Percentiles rank a stretch among this genome's conserved stretches.
These are phyloP conservation scores for Tricladium varicosporioides DNA, from an alignment of 2,329 filamentous ascomycete species.

Conservation along the genomic window DNA sequence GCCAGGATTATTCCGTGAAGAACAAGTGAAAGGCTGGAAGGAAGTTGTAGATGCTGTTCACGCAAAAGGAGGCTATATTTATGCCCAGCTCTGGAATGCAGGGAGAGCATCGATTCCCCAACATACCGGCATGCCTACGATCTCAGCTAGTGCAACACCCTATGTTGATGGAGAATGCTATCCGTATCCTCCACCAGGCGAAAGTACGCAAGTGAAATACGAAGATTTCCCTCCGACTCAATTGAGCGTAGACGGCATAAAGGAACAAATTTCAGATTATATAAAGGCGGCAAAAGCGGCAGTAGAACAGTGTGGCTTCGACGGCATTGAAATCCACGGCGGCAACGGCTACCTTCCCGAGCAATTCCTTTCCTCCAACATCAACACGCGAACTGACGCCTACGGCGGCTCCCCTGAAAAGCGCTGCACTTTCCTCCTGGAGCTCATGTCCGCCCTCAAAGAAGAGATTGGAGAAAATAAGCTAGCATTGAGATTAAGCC, in stretches of 20 bases:
- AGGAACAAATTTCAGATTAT: conserved; percentile 41
- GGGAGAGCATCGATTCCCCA: conserved; percentile 47
- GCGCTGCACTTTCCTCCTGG: conserved; percentile 48
- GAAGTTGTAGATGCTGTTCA: conserved; percentile 57
- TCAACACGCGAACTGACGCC: conserved; percentile 52
- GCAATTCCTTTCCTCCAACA: conserved; percentile 53
- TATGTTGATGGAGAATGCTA: conserved; percentile 44
- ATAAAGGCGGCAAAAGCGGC: conserved; percentile 43
- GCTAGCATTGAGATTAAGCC: conserved; percentile 56
- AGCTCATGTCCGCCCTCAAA: conserved; percentile 49
- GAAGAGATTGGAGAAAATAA: conserved; percentile 50
- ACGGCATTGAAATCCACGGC: conserved; percentile 45
- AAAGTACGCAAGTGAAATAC: conserved; percentile 39
- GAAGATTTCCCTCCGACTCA: conserved; percentile 36
- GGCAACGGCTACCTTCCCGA: conserved; percentile 53
- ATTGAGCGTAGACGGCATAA: conserved; percentile 38
- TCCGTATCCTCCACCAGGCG: conserved; percentile 38
- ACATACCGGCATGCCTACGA: conserved; percentile 37
- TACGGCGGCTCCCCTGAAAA: conserved; percentile 50
- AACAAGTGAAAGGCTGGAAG: conserved; percentile 55
- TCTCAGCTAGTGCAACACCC: conserved; percentile 42
- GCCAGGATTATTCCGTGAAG: conserved; percentile 52
- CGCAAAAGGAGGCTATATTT: conserved; percentile 55
- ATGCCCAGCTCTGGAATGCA: conserved; percentile 58
- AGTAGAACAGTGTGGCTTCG: conserved; percentile 51